Base-by-base conservation (phyloP, 768 basidiomycete species). In the Naematelia encephala region DNA sequence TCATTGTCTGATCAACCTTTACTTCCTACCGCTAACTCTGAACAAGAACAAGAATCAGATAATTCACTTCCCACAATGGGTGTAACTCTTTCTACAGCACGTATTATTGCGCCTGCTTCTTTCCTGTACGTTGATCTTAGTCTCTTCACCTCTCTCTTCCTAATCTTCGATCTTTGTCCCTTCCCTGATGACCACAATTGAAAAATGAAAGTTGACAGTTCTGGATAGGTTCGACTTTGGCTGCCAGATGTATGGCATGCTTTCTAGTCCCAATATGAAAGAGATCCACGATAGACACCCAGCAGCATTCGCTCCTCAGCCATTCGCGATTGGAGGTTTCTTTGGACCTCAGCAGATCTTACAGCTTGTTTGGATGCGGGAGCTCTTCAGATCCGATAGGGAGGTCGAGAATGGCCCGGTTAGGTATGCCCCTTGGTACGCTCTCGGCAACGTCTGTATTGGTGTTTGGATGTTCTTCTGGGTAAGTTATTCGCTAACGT, bases 321-420 rank as follows among this genome's bases (percentile, higher is more conserved):
- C 74, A 16, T 72, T 63, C 56, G 66, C 72, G n/a, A 75, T 75
- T 55, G 69, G 60, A 4, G 69, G 62, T 2, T 75, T 69, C 60
- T 75, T 75, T 47, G 58, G 56, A 11, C 70, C 72, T 45, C 74
- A 75, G 48, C 74, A 73, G 62, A 62, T 75, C 54, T 44, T 73
- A 13, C 72, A 75, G 48, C 51, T 73, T 12, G 52, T 73, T 52
- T 75, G 72, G 72, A 29, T 75, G 12, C 34, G 68, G 45, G 68
- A 73, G 56, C 59, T 75, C 21, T 75, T 49, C 47, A 57, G 70
- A 44, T 42, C 61, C 1, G 56, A 62, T 23, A 55, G 56, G 11
- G 51, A 75, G 54, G 68, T 72, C n/a, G 68, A 72, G 50, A 45
- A 44, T 21, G 51, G 54, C 5, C 59, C 64, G 10, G 19, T 72